Conservation (phyloP, 2,329 filamentous ascomycete species). For the Clonostachys rosea region DNA sequence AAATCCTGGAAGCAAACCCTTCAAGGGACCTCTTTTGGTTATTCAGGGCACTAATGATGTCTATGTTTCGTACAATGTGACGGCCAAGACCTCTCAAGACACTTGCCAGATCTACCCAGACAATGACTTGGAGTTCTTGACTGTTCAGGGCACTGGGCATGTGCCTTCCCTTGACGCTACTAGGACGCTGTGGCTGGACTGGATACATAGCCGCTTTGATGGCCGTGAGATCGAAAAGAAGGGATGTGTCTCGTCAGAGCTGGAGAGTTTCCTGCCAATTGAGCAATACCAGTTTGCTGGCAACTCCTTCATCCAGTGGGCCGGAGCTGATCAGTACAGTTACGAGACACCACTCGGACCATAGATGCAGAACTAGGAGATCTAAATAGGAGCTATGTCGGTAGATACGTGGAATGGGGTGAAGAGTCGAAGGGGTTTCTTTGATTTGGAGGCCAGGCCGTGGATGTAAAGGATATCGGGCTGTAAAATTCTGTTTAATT, state of each 20-base stretch:
- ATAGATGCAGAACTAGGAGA: background rate
- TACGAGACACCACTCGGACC: background rate
- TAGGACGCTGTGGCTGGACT: conserved; percentile 8
- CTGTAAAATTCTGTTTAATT: no score
- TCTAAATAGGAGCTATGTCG: no score
- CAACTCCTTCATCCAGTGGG: conserved; percentile 3
- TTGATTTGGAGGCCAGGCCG: no score
- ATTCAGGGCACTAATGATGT: conserved; percentile 21
- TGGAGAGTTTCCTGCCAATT: conserved; percentile 6
- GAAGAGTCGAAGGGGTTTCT: no score
- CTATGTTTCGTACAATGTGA: conserved; percentile 6
- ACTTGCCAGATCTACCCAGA: conserved; percentile 6
- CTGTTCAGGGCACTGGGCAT: conserved; percentile 5
- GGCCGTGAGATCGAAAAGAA: background rate
- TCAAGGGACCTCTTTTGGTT: conserved; percentile 26
- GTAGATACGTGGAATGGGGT: no score
- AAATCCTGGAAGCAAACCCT: conserved; percentile 17
- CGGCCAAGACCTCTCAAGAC: conserved; percentile 3
- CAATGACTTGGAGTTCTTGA: conserved; percentile 8
- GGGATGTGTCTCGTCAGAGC: conserved; percentile 2
- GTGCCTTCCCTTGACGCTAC: conserved; percentile 7
- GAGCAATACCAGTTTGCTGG: conserved; percentile 4
- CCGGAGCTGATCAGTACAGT: background rate
- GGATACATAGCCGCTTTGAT: conserved; percentile 10
- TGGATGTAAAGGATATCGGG: no score